phyloP scores from a whole-genome alignment of 495 filamentous ascomycete species.

The Ramalina peruviana region DNA sequence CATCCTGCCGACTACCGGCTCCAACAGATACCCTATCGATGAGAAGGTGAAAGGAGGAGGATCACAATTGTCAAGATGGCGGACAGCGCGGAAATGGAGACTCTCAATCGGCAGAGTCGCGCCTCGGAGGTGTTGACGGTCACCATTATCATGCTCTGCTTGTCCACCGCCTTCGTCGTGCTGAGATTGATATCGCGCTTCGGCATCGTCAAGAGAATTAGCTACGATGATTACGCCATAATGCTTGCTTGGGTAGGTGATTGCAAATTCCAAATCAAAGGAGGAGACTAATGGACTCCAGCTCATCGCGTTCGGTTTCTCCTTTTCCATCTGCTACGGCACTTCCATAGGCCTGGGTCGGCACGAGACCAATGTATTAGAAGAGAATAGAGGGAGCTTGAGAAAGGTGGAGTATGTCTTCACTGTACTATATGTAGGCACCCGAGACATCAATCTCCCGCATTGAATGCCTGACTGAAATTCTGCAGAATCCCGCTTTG shows the following conservation, averaged over 20 bases:
- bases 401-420: conserved; percentile 66
- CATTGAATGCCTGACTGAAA: neutral
- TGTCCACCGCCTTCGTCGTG: conserved; percentile 57
- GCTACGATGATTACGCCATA: conserved; percentile 74
- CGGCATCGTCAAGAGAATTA: conserved; percentile 54
- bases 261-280: conserved; percentile 7
- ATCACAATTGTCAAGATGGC: conserved; percentile 1
- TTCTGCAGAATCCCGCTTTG: conserved; percentile 67
- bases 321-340: conserved; percentile 62
- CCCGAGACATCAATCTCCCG: neutral
- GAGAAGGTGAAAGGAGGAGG: too few species aligned
- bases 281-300: conserved; percentile 15
- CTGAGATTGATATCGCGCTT: conserved; percentile 58
- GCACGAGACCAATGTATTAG: conserved; percentile 51
- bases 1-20: too few species aligned
- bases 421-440: conserved; percentile 66
- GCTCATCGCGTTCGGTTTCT: conserved; percentile 61
- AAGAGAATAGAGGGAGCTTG: conserved; percentile 31
- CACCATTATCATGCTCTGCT: conserved; percentile 50
- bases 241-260: conserved; percentile 58
- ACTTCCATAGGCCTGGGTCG: conserved; percentile 58
- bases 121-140: conserved; percentile 58
- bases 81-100: neutral
- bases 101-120: conserved; percentile 32
- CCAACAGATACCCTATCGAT: too few species aligned